Base-by-base conservation (phyloP, 1,284 basidiomycete genomes). In the Pseudozyma sp. region DNA sequence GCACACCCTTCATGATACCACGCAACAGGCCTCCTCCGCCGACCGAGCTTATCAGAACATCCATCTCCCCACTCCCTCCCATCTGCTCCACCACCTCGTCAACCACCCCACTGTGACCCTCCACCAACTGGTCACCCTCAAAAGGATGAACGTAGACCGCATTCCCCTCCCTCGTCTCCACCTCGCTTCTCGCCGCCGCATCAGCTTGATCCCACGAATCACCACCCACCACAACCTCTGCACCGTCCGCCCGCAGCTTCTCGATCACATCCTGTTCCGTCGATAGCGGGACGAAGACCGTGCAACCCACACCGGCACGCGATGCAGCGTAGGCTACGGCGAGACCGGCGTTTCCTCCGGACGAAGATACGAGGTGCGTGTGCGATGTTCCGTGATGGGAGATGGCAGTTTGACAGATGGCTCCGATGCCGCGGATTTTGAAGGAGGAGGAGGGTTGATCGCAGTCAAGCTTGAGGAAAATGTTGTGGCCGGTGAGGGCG, bases 331-430 rank as follows among this genome's bases (percentile, higher is more conserved):
- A 68, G 0, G 81, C 77, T 5, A 75, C 79, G 1, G 82, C 81
- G 9, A 84, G 53, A 9, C 82, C 83, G 16, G 84, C 84, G 64
- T 85, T 85, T 2, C 84, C 84, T n/a, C 82, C 82, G 4, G 71
- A 77, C 2, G 79, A 80, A 30, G 71, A 76, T 5, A 84, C 55
- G 16, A 85, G 59, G 40, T 82, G 77, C 24, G 67, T 64, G n/a
- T 42, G 19, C n/a, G 5, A 11, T 0, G 52, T 16, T 2, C 72
- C 72, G 19, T 51, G 43, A 0, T 2, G 24, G 0, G 46, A 3
- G n/a, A 66, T 46, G 10, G 68, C 59, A 2, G 29, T 8, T 30
- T 54, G 63, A 34, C 54, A 63, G 50, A 70, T 61, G 7, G 46
- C 52, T 0, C 81, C 80, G 44, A 85, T 67, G 4, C 80, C 80